Conservation (phyloP, 2,329 filamentous ascomycete genomes). For the Metarhizium album region DNA sequence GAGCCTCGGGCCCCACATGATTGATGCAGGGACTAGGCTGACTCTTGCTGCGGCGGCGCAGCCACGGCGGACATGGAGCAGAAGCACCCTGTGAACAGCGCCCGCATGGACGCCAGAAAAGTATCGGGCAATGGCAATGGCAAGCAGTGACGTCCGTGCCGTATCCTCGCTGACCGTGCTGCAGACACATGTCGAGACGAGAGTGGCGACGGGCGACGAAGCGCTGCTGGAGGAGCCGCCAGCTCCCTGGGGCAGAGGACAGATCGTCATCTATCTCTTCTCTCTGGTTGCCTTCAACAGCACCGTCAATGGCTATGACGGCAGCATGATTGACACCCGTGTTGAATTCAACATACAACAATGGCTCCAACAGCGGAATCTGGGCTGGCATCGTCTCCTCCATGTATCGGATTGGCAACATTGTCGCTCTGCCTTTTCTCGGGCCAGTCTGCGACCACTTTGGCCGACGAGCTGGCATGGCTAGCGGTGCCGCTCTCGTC, state of each 20-base stretch:
- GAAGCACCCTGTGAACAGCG: neutral
- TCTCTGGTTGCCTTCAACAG: conserved; percentile 23
- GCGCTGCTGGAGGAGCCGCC: conserved; percentile 43
- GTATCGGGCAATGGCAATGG: too few relatives aligned
- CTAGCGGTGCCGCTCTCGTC: conserved; percentile 31
- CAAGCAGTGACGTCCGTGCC: too few relatives aligned
- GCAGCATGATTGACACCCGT: conserved; percentile 36
- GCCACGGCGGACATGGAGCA: neutral
- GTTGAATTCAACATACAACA: conserved; percentile 29
- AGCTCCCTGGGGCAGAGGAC: conserved; percentile 25
- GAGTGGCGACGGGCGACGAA: conserved; percentile 21
- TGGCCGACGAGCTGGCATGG: conserved; percentile 37
- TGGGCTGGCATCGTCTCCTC: conserved; percentile 39
- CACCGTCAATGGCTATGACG: conserved; percentile 31
- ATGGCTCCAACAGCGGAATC: conserved; percentile 30
- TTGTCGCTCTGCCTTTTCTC: conserved; percentile 36
- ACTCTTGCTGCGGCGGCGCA: too few relatives aligned
- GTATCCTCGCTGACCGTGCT: neutral
- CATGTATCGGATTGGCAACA: conserved; percentile 41
- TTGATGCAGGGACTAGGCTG: too few relatives aligned
- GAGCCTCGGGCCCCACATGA: too few relatives aligned
- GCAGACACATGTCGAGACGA: conserved; percentile 5
- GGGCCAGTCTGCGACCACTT: conserved; percentile 37
- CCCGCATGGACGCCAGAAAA: neutral
- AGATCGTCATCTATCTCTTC: conserved; percentile 30